These are phyloP conservation scores for Terana coerulea DNA, from an alignment of 768 basidiomycete species.

Conservation along the genomic window DNA sequence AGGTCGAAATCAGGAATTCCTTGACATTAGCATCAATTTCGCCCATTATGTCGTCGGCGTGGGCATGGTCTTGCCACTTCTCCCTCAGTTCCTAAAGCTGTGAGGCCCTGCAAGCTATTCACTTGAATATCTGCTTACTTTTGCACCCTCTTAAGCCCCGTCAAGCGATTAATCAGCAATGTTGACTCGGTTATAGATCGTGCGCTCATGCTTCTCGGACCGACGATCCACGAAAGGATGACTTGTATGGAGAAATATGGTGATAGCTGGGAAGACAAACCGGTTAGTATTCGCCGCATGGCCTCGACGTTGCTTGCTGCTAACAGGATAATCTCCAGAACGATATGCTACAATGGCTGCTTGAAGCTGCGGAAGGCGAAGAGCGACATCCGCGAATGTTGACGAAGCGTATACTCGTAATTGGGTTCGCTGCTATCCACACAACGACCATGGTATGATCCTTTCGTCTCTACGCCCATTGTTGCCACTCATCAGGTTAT, in stretches of 20 bases:
- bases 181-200: too few relatives aligned
- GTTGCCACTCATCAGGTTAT: neutral
- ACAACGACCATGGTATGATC: slow-evolving; percentile 14
- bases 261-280: too few relatives aligned
- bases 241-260: too few relatives aligned
- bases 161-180: too few relatives aligned
- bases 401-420: neutral
- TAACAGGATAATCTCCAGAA: slow-evolving; percentile 3
- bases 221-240: too few relatives aligned
- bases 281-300: too few relatives aligned
- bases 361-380: slow-evolving; percentile 11
- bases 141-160: too few relatives aligned
- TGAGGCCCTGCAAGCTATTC: too few relatives aligned
- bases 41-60: slow-evolving; percentile 25
- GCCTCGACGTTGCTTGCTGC: too few relatives aligned
- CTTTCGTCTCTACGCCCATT: neutral
- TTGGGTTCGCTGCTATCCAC: slow-evolving; percentile 21
- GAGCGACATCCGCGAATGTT: neutral
- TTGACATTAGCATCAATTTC: slow-evolving; percentile 27
- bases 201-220: too few relatives aligned
- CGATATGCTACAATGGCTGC: slow-evolving; percentile 17
- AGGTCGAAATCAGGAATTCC: slow-evolving; percentile 40
- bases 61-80: slow-evolving; percentile 18
- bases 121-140: too few relatives aligned
- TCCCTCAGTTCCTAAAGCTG: slow-evolving; percentile 33